These are phyloP conservation scores for Stephania japonica DNA, from an alignment of 164 flowering plant species.

Conservation along the genomic window DNA sequence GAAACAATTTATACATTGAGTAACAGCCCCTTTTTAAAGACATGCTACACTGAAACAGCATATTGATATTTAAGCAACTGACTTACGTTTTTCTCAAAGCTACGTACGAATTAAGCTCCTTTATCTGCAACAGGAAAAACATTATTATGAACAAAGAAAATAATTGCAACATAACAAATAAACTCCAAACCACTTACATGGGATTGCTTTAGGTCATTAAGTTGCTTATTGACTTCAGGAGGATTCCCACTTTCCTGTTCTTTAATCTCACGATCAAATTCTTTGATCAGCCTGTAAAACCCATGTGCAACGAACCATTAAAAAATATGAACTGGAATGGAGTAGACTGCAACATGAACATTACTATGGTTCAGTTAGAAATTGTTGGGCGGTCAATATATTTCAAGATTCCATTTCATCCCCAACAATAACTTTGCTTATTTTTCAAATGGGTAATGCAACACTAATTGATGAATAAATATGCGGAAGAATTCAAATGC, in stretches of 20 bases:
- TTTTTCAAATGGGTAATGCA: neutral
- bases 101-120: conserved; percentile 93
- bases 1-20: neutral
- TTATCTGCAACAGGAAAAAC: conserved; percentile 57
- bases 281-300: conserved; percentile 72
- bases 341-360: neutral
- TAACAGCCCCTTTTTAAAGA: neutral
- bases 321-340: neutral
- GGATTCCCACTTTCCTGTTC: conserved; percentile 74
- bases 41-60: neutral
- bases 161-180: neutral
- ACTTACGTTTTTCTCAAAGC: conserved; percentile 93
- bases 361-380: neutral
- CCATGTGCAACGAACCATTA: neutral
- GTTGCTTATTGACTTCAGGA: conserved; percentile 78
- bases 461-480: neutral
- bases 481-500: neutral
- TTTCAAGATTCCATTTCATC: neutral
- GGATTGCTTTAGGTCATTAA: conserved; percentile 91
- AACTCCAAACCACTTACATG: conserved; percentile 44
- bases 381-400: neutral
- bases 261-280: conserved; percentile 91
- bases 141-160: neutral
- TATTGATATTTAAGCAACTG: neutral
- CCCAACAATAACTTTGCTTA: neutral